Evolutionary conservation across 371 early-diverging fungal species (phyloP), one percentile per base, ranked within the genome.

Genomic region (Smittium culicis): DNA sequence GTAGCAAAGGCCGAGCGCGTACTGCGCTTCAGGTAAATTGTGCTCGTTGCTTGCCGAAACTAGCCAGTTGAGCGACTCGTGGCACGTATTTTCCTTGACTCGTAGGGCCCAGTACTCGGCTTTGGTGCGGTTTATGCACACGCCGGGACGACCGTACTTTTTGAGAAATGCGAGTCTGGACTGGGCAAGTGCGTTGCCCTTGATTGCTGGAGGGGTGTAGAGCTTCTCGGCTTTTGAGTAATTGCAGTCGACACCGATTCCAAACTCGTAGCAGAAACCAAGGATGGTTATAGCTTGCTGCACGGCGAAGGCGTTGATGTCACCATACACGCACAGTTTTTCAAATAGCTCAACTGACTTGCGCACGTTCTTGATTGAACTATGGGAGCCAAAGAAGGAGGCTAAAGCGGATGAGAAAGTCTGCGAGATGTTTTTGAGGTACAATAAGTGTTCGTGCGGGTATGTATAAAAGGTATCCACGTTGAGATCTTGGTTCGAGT

Each of bases 211-310:
- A 3, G 66, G 66, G 35, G 82, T 54, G 71, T 91, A 89, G 58
- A 80, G 72, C 17, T 68, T 65, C 64, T 90, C 91, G 29, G 88
- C 74, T n/a, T 66, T 55, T 28, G 71, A 72, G 72, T 79, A 83
- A 68, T 89, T 82, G 24, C 71, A 74, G 5, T 69, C 65, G 2
- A 79, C 69, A 3, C 90, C 91, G 11, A 89, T 75, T 0, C 89
- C 91, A 77, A 91, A 91, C 70, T 95, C 96, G 73, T 80, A 80
- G 67, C 87, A 86, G 64, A 86, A 86, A 24, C 84, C 87, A 30
- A 86, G 75, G 0, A 83, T 55, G 5, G 66, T 59, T 28, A 35
- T 33, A 5, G 60, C 66, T 54, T 63, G 63, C 33, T 63, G 63
- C 20, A 63, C 63, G 14, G 35, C 63, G 14, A 34, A 34, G 63